Base-by-base conservation (phyloP, 192 early-diverging fungal genomes). In the Gonapodya prolifera region DNA sequence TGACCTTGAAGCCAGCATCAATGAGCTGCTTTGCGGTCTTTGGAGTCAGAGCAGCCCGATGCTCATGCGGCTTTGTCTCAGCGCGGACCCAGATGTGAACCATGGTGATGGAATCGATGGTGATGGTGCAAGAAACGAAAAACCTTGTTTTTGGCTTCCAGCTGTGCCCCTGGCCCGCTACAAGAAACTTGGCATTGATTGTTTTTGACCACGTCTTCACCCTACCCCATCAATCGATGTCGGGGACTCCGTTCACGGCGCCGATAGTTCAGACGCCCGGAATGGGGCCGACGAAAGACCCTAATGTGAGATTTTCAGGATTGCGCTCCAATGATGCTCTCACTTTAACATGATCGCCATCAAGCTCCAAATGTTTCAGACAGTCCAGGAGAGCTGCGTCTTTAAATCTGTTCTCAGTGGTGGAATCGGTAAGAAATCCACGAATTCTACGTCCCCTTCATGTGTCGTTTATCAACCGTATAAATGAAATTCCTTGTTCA, bases 31-130 rank as follows among this genome's bases (percentile, higher is more conserved):
- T 91, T 86, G 89, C 90, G 74, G 89, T 89, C 32, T 86, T 85
- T 18, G 97, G 97, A 32, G 97, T 96, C 79, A 99, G 85, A 35
- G 94, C 94, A 35, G 95, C 92, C 75, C 97, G 89, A 84, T 94
- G 92, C 87, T 99, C 97, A 84, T 95, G 94, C 33, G 91, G 88
- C 91, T 99, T 99, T 79, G 96, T 99, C 84, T 99, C 97, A 69
- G 96, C 95, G 80, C 97, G 92, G 76, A 99, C 91, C 96, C 96
- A 98, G 77, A 93, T 84, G 77, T 93, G 90, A 31, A 2, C 45
- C 45, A 16, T 8, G 8, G 45, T 8, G 45, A 16, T 69, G 13
- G 45, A n/a, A 69, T n/a, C 13, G n/a, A 69, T 8, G n/a, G n/a
- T 69, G 45, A n/a, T n/a, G n/a, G n/a, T n/a, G 45, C 8, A n/a